phyloP scores from a whole-genome alignment of 345 rosid species.

The Lumnitzera racemosa region DNA sequence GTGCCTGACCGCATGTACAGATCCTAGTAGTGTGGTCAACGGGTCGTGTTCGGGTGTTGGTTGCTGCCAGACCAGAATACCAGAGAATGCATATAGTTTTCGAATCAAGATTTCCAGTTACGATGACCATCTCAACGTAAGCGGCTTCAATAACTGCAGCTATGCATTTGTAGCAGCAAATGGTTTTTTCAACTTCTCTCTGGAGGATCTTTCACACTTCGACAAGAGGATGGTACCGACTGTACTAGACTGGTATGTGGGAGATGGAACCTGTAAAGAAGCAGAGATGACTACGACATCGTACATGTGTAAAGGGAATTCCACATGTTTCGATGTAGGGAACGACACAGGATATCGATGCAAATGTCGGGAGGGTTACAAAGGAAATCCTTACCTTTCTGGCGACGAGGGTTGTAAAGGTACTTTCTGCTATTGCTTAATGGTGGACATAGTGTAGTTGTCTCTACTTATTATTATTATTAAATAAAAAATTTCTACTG shows the following conservation, averaged over 20 bases:
- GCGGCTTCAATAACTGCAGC: slow-evolving; percentile 20
- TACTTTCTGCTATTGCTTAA: not conserved
- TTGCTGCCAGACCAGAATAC: slow-evolving; percentile 29
- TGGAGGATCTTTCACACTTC: not conserved
- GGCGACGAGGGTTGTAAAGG: slow-evolving; percentile 7
- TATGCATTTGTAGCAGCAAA: slow-evolving; percentile 19
- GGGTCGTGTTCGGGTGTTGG: slow-evolving; percentile 27
- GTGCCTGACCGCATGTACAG: slow-evolving; percentile 27
- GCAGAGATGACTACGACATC: slow-evolving; percentile 1
- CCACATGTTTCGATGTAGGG: not conserved
- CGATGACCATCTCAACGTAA: not conserved
- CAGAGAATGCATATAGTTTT: not conserved
- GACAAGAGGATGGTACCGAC: not conserved
- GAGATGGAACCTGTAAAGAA: slow-evolving; percentile 11
- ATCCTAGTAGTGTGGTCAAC: slow-evolving; percentile 5
- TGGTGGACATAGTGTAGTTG: too few relatives aligned
- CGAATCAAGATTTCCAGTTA: slow-evolving; percentile 3
- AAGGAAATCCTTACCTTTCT: slow-evolving; percentile 17
- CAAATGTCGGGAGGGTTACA: slow-evolving; percentile 15
- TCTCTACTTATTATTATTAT: too few relatives aligned
- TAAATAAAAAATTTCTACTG: too few relatives aligned
- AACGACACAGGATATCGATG: slow-evolving; percentile 11
- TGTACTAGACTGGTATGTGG: slow-evolving; percentile 20
- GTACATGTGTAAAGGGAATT: slow-evolving; percentile 5
- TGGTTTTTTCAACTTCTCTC: slow-evolving; percentile 11